phyloP scores from a whole-genome alignment of 768 basidiomycete species.

The Psilocybe subaeruginosa region DNA sequence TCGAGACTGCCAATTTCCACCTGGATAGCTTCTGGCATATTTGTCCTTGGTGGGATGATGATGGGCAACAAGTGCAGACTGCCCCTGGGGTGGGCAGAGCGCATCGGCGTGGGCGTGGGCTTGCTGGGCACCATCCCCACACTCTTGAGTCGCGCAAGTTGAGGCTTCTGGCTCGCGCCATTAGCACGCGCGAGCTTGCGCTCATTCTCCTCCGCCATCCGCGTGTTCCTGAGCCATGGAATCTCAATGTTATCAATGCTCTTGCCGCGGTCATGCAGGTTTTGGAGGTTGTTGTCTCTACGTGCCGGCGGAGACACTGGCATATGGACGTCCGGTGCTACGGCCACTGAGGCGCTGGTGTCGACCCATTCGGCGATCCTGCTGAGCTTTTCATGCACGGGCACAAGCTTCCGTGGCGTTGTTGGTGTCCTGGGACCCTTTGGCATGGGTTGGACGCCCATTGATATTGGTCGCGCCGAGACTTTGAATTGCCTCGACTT shows the following conservation, averaged over 20 bases:
- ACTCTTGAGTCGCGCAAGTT: conserved; percentile 38
- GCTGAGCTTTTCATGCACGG: conserved; percentile 14
- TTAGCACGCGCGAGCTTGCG: conserved; percentile 6
- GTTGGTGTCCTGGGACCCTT: background rate
- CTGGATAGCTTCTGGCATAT: conserved; percentile 27
- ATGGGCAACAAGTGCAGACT: conserved; percentile 38
- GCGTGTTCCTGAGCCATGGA: conserved; percentile 16
- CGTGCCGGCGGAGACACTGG: conserved; percentile 6
- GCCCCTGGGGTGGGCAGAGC: conserved; percentile 22
- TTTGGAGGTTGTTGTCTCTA: conserved; percentile 20
- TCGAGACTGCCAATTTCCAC: conserved; percentile 24
- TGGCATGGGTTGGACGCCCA: background rate
- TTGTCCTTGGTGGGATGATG: conserved; percentile 30
- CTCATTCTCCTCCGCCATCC: conserved; percentile 7
- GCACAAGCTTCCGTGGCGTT: conserved; percentile 4
- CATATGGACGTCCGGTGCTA: conserved; percentile 5
- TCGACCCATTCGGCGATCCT: conserved; percentile 23
- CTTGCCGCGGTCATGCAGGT: conserved; percentile 24
- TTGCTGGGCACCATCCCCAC: conserved; percentile 40
- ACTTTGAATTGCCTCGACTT: conserved; percentile 20
- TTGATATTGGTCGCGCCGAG: background rate
- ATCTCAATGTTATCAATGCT: conserved; percentile 23
- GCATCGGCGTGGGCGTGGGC: conserved; percentile 35
- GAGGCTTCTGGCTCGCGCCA: conserved; percentile 3
- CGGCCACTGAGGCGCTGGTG: conserved; percentile 16